phyloP scores from a whole-genome alignment of 2,329 filamentous ascomycete genomes.

The Alternaria brassicicola region DNA sequence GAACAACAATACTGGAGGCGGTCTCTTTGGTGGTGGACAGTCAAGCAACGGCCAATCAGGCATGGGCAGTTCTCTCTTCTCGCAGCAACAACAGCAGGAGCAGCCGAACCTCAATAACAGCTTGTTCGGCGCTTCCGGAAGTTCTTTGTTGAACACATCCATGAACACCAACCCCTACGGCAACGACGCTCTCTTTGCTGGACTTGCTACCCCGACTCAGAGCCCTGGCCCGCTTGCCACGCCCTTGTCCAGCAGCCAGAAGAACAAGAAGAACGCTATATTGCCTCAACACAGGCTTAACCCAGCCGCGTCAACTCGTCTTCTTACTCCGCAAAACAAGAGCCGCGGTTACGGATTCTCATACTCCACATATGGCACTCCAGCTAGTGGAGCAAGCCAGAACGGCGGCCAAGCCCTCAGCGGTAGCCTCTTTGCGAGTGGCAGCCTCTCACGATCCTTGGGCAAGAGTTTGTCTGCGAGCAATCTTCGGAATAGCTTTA shows the following conservation, averaged over 20 bases:
- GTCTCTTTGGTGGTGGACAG: constrained; percentile 55
- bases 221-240: constrained; percentile 90
- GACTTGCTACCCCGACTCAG: constrained; percentile 68
- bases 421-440: constrained; percentile 48
- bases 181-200: constrained; percentile 82
- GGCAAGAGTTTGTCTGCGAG: constrained; percentile 89
- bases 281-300: constrained; percentile 88
- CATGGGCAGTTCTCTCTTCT: constrained; percentile 51
- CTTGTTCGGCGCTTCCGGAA: constrained; percentile 62
- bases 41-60: constrained; percentile 50
- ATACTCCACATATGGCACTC: constrained; percentile 89
- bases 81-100: constrained; percentile 52
- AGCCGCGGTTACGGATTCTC: constrained; percentile 84
- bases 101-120: constrained; percentile 50
- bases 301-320: constrained; percentile 77
- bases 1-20: constrained; percentile 50
- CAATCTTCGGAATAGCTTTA: constrained; percentile 82
- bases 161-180: constrained; percentile 85
- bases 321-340: constrained; percentile 78
- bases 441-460: constrained; percentile 73
- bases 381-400: constrained; percentile 72
- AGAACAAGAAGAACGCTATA: constrained; percentile 78
- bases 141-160: constrained; percentile 55
- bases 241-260: constrained; percentile 77
- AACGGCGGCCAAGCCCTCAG: constrained; percentile 73